Base-by-base conservation (phyloP, 768 basidiomycete genomes). In the Lactifluus subvellereus region DNA sequence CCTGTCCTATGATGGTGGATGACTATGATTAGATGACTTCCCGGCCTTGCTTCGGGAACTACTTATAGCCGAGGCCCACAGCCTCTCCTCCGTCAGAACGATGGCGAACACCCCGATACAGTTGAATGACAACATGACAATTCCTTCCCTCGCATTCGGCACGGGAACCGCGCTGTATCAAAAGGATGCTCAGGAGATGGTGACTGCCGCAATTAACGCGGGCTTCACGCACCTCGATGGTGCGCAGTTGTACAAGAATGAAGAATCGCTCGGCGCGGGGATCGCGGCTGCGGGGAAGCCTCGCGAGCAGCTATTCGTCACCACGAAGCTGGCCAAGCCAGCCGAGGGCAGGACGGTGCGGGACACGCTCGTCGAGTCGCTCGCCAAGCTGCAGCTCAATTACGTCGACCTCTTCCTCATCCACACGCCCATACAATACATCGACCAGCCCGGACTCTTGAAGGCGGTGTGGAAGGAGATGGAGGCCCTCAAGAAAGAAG, bases 371-470 rank as follows among this genome's bases (percentile, higher is more conserved):
- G 61, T 75, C 6, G 70, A 69, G 10, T 78, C 77, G 40, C 69
- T 83, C 43, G 71, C 74, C 67, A 75, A 77, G 70, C 74, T 80
- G 20, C 63, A 72, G 10, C 64, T 79, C 53, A 72, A 75, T 27
- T 76, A 73, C 37, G 74, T 80, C 59, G 77, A 81, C 62, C 72
- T 80, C 42, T 80, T 75, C 69, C 73, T 81, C 37, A 74, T 82
- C 54, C 82, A 84, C 70, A 71, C 69, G 50, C 74, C 75, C 6
- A 30, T 56, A 35, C 35, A 38, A 0, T 22, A 66, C n/a, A 67
- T 60, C 54, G 52, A 62, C 11, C 63, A 62, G 60, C 65, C 69
- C 18, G 60, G 70, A 33, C 22, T 52, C 27, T 60, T 79, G 57
- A 74, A 74, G 60, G 69, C 68, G n/a, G 70, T 76, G 40, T 82